These are phyloP conservation scores for Pseudocercospora macadamiae DNA, from an alignment of 2,329 filamentous ascomycete genomes.

Conservation along the genomic window DNA sequence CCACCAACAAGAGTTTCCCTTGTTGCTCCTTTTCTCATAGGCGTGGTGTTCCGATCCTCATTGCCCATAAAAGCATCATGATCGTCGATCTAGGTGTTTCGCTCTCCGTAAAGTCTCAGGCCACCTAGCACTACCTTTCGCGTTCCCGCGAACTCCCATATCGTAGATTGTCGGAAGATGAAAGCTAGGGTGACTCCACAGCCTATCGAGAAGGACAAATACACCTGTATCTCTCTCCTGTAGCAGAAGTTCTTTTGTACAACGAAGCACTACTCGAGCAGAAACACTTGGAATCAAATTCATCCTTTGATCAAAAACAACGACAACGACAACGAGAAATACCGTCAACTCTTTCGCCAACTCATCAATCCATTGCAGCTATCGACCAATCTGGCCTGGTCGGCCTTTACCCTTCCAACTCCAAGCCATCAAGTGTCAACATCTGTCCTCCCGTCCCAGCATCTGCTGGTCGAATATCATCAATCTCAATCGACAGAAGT, in stretches of 20 bases:
- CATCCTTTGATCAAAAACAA: too few species aligned
- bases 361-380: not conserved
- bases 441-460: not conserved
- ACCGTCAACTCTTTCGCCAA: not conserved
- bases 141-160: not conserved
- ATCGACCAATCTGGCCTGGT: conserved; percentile 7
- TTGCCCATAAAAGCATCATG: too few species aligned
- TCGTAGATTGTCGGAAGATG: not conserved
- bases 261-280: too few species aligned
- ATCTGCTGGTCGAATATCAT: not conserved
- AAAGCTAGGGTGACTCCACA: not conserved
- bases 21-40: too few species aligned
- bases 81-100: not conserved
- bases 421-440: not conserved
- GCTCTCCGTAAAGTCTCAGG: not conserved
- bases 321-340: too few species aligned
- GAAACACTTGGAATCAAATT: too few species aligned
- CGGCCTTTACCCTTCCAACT: not conserved
- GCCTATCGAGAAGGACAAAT: not conserved
- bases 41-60: too few species aligned
- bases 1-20: too few species aligned
- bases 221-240: too few species aligned
- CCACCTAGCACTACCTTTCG: not conserved
- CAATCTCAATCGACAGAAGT: not conserved
- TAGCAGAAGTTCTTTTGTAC: too few species aligned